Evolutionary conservation across 352 stramenopile species (phyloP).

Genomic region (Albugo laibachii): DNA sequence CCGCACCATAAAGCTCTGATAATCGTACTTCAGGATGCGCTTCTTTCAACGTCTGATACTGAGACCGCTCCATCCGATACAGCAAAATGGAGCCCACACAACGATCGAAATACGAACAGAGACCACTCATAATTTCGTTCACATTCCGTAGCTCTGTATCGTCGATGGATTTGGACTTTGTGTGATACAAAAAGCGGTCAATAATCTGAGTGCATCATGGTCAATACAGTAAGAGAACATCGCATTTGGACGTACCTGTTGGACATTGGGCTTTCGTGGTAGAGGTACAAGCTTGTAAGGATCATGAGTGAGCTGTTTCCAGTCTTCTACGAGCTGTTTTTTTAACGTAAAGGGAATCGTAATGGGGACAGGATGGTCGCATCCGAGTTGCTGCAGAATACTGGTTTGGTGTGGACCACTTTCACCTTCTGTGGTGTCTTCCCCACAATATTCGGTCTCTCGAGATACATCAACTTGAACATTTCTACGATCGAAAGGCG

Average conservation of each 20-base stretch:
- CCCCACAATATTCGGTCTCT: constrained; percentile 36
- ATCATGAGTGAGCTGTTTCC: constrained; percentile 69
- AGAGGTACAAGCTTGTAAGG: constrained; percentile 62
- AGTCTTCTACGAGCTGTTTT: constrained; percentile 84
- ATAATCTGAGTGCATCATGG: constrained; percentile 26
- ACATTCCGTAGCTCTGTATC: constrained; percentile 21
- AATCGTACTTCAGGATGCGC: constrained; percentile 33
- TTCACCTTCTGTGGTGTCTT: not conserved
- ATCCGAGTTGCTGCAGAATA: not conserved
- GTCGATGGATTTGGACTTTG: constrained; percentile 21
- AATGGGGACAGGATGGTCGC: constrained; percentile 31
- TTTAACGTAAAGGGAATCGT: constrained; percentile 84
- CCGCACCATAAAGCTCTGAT: constrained; percentile 82
- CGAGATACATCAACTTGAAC: constrained; percentile 41
- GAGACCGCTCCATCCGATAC: constrained; percentile 77
- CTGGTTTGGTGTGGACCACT: not conserved
- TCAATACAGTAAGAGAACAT: not conserved
- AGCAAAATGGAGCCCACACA: constrained; percentile 79
- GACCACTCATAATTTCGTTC: constrained; percentile 60
- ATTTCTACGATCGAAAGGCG: constrained; percentile 35
- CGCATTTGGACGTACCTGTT: constrained; percentile 11
- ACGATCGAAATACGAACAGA: constrained; percentile 80
- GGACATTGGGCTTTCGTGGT: constrained; percentile 53
- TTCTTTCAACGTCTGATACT: constrained; percentile 70
- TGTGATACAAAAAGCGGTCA: constrained; percentile 56